Evolutionary conservation across 2,329 filamentous ascomycete genomes (phyloP).

Genomic region (Colletotrichum sp.): DNA sequence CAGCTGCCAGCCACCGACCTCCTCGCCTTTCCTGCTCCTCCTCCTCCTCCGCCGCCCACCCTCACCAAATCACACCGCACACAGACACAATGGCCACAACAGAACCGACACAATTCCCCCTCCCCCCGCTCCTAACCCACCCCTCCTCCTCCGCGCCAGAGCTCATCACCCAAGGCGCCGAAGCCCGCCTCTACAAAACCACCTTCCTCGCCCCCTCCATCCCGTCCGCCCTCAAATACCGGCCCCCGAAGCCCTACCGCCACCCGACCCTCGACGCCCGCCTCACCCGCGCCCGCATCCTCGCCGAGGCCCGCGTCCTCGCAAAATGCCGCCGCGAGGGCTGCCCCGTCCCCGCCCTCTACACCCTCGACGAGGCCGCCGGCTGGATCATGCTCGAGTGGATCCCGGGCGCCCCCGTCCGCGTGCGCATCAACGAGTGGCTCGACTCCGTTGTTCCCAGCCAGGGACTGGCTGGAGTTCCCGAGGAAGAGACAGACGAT

Average conservation of each 20-base stretch:
- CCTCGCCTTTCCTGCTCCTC: background rate
- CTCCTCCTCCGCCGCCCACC: too few species aligned
- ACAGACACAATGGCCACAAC: background rate
- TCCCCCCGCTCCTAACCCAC: conserved; percentile 70
- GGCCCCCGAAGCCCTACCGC: conserved; percentile 88
- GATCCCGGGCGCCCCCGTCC: conserved; percentile 76
- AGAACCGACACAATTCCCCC: conserved; percentile 42
- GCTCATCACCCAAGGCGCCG: conserved; percentile 91
- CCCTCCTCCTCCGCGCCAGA: conserved; percentile 63
- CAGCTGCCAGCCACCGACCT: background rate
- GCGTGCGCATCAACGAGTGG: conserved; percentile 72
- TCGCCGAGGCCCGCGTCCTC: conserved; percentile 88
- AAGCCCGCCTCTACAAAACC: conserved; percentile 91
- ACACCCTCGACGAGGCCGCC: conserved; percentile 67
- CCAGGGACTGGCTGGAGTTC: background rate
- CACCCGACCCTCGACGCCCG: conserved; percentile 89
- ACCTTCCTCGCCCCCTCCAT: conserved; percentile 73
- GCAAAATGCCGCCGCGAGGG: conserved; percentile 80
- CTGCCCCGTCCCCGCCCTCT: conserved; percentile 80
- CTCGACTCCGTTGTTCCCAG: conserved; percentile 47
- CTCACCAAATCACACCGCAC: background rate
- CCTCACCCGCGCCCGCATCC: conserved; percentile 83
- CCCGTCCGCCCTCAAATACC: conserved; percentile 86
- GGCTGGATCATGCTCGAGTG: conserved; percentile 88
- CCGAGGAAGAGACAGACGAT: conserved; percentile 20